These are phyloP conservation scores for Plantago coronopus DNA, from an alignment of 305 asterid genomes.

Conservation along the genomic window DNA sequence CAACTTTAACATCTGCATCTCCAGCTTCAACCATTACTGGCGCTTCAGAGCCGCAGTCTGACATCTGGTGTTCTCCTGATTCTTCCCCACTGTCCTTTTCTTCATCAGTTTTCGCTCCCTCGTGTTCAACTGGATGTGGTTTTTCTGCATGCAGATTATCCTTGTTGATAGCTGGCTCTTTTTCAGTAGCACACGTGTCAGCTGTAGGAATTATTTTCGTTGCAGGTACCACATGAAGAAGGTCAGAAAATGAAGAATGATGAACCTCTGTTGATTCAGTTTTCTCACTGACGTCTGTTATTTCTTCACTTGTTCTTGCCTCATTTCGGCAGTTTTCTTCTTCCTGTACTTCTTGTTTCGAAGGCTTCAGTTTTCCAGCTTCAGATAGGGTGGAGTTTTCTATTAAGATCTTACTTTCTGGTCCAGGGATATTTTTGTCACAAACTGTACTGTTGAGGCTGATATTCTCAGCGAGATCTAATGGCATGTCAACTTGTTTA, in stretches of 20 bases:
- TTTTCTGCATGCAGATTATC: conserved; percentile 34
- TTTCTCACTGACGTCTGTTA: conserved; percentile 23
- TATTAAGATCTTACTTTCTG: conserved; percentile 16
- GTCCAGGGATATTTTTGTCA: conserved; percentile 22
- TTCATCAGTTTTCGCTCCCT: conserved; percentile 36
- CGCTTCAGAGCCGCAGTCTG: conserved; percentile 43
- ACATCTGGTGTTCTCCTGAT: conserved; percentile 29
- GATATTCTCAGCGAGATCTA: conserved; percentile 18
- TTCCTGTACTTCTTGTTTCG: conserved; percentile 23
- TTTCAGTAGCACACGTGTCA: conserved; percentile 24
- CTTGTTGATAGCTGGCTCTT: conserved; percentile 22
- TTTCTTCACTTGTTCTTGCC: conserved; percentile 24
- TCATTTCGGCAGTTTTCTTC: conserved; percentile 22
- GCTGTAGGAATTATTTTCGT: conserved; percentile 27
- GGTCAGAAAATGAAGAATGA: conserved; percentile 30
- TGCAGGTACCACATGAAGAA: conserved; percentile 28
- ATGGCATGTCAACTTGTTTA: conserved; percentile 28
- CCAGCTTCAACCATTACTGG: conserved; percentile 57
- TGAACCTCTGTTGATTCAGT: conserved; percentile 28
- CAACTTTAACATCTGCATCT: conserved; percentile 47
- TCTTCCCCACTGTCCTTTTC: conserved; percentile 44
- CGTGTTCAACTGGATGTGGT: conserved; percentile 26
- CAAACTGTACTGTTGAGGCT: conserved; percentile 21
- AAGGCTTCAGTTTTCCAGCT: conserved; percentile 22
- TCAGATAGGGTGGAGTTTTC: conserved; percentile 25